Base-by-base conservation (phyloP, 1,139 yeast species). In the Suhomyces panamericanus region DNA sequence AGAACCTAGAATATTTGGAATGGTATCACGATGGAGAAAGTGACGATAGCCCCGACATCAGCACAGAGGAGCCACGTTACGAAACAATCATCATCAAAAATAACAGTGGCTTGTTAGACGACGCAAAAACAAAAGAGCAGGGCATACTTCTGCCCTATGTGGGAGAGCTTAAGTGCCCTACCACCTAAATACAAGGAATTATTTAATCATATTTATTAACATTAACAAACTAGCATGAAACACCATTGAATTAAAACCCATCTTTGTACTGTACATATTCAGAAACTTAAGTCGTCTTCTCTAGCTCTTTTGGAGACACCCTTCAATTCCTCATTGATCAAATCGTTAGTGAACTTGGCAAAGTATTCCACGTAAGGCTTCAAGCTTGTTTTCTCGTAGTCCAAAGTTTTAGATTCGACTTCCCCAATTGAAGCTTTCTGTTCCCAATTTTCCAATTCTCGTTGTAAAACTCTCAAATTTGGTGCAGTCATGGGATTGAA, bases 401-500 rank as follows among this genome's bases (percentile, higher is more conserved):
- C 85, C 4, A 55, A 49, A 1, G 64, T 33, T 39, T 58, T 58
- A 28, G 49, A 45, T 1, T 58, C 50, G 8, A 57, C 52, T 14
- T 57, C 65, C 47, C 66, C 60, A 12, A 64, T 59, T 6, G 58
- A 67, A 9, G 61, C 43, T 9, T 62, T 44, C 44, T 59, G 59
- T 32, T 75, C 76, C 69, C 72, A 69, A 29, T 73, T 58, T 41
- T 78, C 80, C 14, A 78, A 63, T 56, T 83, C 85, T 38, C 72
- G 68, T 39, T 83, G 84, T 27, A 91, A 65, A 41, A 71, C 71
- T 39, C 81, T 69, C 46, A 91, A 73, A 43, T 85, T 87, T 8
- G 99, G 99, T 1, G 96, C 93, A 12, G 70, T 73, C 54, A 77
- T 77, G 1, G 98, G 98, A 55, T 85, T 82, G 59, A 93, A 93